A percentile compares a stretch with the other conserved stretches of the same genome.
These are phyloP conservation scores for Russula foetens DNA, from an alignment of 768 basidiomycete genomes.

Conservation along the genomic window DNA sequence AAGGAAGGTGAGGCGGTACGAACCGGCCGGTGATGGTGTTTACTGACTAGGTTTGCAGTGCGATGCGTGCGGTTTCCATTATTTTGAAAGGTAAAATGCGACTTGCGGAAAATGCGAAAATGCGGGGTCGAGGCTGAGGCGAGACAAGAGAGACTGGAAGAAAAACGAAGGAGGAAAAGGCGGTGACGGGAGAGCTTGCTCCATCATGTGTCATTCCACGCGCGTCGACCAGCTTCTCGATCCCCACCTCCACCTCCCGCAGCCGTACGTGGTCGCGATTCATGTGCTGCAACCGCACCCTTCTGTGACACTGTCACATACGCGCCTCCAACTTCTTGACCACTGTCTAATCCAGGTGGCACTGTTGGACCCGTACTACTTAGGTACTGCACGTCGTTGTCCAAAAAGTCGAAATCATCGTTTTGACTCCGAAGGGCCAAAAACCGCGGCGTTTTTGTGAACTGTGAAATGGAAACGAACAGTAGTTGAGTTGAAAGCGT, in stretches of 20 bases:
- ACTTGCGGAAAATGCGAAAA: slow-evolving; percentile 9
- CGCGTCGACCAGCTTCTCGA: slow-evolving; percentile 12
- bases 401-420: slow-evolving; percentile 64
- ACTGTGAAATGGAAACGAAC: slow-evolving; percentile 36
- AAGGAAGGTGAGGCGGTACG: background rate
- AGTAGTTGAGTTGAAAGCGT: background rate
- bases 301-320: slow-evolving; percentile 82
- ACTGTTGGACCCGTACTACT: slow-evolving; percentile 36
- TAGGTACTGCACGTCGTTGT: slow-evolving; percentile 36
- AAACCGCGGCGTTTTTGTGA: slow-evolving; percentile 83
- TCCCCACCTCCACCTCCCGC: background rate
- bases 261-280: slow-evolving; percentile 11
- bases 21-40: background rate
- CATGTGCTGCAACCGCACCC: slow-evolving; percentile 47
- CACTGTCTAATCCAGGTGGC: slow-evolving; percentile 55
- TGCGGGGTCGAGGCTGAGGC: background rate
- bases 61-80: slow-evolving; percentile 13
- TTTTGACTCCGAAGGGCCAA: slow-evolving; percentile 70
- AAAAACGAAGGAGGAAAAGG: background rate
- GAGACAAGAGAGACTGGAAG: background rate
- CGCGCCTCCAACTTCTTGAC: slow-evolving; percentile 64
- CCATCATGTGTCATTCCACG: slow-evolving; percentile 14
- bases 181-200: background rate
- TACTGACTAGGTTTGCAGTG: slow-evolving; percentile 1
- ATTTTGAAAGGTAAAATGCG: slow-evolving; percentile 6